phyloP scores from a whole-genome alignment of 495 filamentous ascomycete genomes.

The Cladorrhinum samala region DNA sequence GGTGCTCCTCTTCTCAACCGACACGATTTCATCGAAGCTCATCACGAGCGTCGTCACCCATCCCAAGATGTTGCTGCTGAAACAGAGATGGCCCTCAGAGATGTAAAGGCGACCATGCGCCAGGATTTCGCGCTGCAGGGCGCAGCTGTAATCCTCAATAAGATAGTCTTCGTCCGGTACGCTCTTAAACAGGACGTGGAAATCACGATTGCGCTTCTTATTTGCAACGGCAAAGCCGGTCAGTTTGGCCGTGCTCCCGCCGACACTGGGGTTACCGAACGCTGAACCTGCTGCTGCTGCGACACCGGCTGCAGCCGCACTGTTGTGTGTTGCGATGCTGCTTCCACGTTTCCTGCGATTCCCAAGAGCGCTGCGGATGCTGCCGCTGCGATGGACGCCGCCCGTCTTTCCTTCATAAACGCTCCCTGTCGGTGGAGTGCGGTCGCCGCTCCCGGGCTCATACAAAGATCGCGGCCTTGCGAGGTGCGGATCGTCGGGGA shows the following conservation, averaged over 20 bases:
- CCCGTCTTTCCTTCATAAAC: constrained; percentile 60
- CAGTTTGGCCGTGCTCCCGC: constrained; percentile 59
- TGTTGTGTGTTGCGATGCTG: constrained; percentile 67
- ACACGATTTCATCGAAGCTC: constrained; percentile 95
- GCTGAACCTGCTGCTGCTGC: constrained; percentile 59
- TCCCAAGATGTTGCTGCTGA: constrained; percentile 96
- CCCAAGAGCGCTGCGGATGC: constrained; percentile 73
- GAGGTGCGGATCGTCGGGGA: constrained; percentile 26
- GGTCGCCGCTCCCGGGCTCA: constrained; percentile 47
- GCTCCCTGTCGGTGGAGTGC: constrained; percentile 59
- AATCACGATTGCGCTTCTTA: constrained; percentile 93
- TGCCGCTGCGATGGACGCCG: constrained; percentile 62
- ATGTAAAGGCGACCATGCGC: constrained; percentile 91
- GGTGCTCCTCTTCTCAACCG: constrained; percentile 93
- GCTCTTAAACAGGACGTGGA: constrained; percentile 87
- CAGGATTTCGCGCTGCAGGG: constrained; percentile 91
- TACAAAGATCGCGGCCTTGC: constrained; percentile 37
- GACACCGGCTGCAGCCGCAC: constrained; percentile 45
- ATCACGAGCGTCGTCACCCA: constrained; percentile 97
- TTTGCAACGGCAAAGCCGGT: constrained; percentile 95
- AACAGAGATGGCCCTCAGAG: constrained; percentile 95
- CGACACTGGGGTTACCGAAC: constrained; percentile 55
- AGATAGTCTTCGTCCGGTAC: constrained; percentile 97
- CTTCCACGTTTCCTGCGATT: constrained; percentile 71
- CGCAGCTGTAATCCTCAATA: constrained; percentile 98